phyloP scores from a whole-genome alignment of 202 grass and related monocot species.

The Schoenoplectus triqueter region DNA sequence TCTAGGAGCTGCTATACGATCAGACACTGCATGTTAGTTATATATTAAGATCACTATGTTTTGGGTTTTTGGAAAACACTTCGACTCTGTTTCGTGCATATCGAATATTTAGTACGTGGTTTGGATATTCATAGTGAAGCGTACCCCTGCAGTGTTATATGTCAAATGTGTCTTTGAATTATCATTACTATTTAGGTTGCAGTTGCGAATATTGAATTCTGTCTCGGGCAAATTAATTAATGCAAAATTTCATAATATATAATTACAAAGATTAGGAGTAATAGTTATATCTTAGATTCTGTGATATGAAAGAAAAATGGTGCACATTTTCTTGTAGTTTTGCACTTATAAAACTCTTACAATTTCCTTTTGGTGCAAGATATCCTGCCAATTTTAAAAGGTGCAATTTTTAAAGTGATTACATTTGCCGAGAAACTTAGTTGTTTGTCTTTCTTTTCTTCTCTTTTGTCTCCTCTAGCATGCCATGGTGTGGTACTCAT shows the following conservation, averaged over 20 bases:
- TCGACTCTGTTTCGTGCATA: not conserved
- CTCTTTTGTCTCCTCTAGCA: constrained; percentile 26
- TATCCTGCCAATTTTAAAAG: not conserved
- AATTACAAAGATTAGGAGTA: not conserved
- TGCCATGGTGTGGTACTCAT: constrained; percentile 42
- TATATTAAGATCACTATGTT: not conserved
- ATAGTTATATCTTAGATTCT: not conserved
- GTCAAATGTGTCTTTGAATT: not conserved
- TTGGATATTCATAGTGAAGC: not conserved
- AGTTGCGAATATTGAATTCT: not conserved
- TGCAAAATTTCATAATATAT: not conserved
- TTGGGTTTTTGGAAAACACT: not conserved
- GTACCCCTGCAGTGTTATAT: too few species aligned
- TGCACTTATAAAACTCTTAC: not conserved
- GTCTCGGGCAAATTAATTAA: not conserved
- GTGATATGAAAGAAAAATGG: not conserved
- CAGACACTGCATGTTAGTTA: not conserved
- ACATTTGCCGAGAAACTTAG: constrained; percentile 30
- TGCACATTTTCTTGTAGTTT: not conserved
- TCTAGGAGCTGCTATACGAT: not conserved
- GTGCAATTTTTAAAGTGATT: not conserved
- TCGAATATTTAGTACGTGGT: not conserved
- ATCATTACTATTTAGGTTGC: not conserved
- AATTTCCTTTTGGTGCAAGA: constrained; percentile 17
- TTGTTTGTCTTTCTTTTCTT: constrained; percentile 31